Evolutionary conservation across 192 early-diverging fungal genomes (phyloP).

Genomic region (Dispira parvispora): DNA sequence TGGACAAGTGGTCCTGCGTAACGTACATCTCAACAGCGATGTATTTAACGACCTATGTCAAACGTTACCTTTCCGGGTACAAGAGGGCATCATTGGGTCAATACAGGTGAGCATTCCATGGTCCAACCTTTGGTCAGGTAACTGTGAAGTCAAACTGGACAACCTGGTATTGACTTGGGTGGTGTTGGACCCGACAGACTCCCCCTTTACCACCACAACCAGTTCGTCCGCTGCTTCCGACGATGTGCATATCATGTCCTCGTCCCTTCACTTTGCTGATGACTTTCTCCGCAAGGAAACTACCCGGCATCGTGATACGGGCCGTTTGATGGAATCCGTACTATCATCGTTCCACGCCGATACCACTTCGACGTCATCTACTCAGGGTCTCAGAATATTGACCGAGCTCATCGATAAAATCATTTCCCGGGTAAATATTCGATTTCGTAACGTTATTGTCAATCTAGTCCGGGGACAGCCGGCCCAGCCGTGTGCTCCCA

Average conservation of each 20-base stretch:
- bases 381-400: slow-evolving; percentile 56
- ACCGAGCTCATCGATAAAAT: slow-evolving; percentile 73
- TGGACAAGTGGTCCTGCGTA: slow-evolving; percentile 55
- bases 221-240: slow-evolving; percentile 28
- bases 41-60: slow-evolving; percentile 51
- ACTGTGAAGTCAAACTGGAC: slow-evolving; percentile 54
- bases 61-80: slow-evolving; percentile 51
- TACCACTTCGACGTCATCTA: slow-evolving; percentile 19
- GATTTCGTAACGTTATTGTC: slow-evolving; percentile 24
- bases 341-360: slow-evolving; percentile 14
- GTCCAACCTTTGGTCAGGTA: slow-evolving; percentile 67
- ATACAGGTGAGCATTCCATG: slow-evolving; percentile 64
- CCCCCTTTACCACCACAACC: slow-evolving; percentile 9
- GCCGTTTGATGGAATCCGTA: slow-evolving; percentile 19
- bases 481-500: neutral
- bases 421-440: slow-evolving; percentile 60
- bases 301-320: neutral
- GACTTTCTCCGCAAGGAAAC: slow-evolving; percentile 59
- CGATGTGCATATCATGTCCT: slow-evolving; percentile 49
- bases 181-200: slow-evolving; percentile 9
- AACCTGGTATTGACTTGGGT: slow-evolving; percentile 38
- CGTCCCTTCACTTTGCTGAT: slow-evolving; percentile 74
- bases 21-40: slow-evolving; percentile 65
- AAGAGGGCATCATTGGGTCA: slow-evolving; percentile 43
- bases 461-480: neutral